These are phyloP conservation scores for Chimonanthus praecox DNA, from an alignment of 164 flowering plant species.

Conservation along the genomic window DNA sequence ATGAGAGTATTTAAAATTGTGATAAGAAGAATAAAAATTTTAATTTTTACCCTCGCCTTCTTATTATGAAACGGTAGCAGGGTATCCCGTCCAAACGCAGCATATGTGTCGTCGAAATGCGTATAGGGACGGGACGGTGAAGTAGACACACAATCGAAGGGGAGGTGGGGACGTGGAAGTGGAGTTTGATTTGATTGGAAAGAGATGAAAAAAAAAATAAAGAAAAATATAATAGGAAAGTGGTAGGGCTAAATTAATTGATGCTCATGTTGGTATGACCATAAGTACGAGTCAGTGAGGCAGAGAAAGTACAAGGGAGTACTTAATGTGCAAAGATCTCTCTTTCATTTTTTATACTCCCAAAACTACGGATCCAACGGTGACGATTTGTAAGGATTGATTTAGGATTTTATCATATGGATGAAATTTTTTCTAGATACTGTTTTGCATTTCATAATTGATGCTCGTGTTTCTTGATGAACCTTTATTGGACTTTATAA, in stretches of 20 bases:
- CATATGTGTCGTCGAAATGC: no score
- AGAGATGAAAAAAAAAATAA: neutral
- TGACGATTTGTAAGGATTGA: neutral
- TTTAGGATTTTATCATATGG: neutral
- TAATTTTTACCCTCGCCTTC: no score
- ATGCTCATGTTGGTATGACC: neutral
- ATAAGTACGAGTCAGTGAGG: neutral
- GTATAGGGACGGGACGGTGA: neutral
- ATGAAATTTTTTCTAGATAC: no score
- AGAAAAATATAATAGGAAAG: neutral
- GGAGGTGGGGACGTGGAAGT: neutral
- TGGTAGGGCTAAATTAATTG: neutral
- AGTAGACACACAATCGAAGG: constrained; percentile 3
- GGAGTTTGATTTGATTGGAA: neutral
- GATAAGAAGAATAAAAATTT: no score
- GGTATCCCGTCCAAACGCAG: no score
- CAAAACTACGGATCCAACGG: neutral
- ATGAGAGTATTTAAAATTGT: no score
- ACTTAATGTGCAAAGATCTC: constrained; percentile 5
- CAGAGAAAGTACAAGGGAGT: neutral
- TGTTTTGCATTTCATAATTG: no score
- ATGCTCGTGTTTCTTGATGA: no score
- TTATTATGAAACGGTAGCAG: no score
- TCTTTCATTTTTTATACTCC: neutral
- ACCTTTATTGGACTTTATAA: no score